Percentiles rank a stretch among this genome's conserved stretches.
phyloP scores from a whole-genome alignment of 768 basidiomycete species.

The Pluteus cervinus region DNA sequence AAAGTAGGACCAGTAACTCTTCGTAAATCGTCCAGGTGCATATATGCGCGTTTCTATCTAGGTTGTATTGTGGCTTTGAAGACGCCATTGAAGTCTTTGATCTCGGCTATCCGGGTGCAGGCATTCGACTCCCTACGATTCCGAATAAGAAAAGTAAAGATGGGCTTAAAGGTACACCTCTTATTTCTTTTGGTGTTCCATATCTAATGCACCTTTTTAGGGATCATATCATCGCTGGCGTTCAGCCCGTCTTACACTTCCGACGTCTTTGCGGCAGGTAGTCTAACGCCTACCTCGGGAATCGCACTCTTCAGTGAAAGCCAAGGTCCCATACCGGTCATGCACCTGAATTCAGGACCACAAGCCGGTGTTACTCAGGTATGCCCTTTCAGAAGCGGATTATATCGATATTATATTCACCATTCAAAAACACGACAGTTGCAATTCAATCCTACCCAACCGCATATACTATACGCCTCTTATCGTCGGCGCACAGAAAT shows the following conservation, averaged over 20 bases:
- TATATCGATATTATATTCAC: not conserved
- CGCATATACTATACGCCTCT: slow-evolving; percentile 72
- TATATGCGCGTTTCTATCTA: slow-evolving; percentile 18
- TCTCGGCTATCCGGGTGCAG: slow-evolving; percentile 64
- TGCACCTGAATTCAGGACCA: slow-evolving; percentile 57
- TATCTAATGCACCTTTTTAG: slow-evolving; percentile 29
- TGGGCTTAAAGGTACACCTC: slow-evolving; percentile 74
- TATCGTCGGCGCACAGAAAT: slow-evolving; percentile 63
- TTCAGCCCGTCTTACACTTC: slow-evolving; percentile 58
- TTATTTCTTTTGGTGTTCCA: slow-evolving; percentile 1
- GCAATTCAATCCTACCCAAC: slow-evolving; percentile 67
- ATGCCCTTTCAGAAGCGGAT: not conserved
- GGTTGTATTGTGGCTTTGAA: slow-evolving; percentile 85
- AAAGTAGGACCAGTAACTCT: slow-evolving; percentile 39
- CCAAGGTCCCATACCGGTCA: slow-evolving; percentile 44
- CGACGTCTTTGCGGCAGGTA: slow-evolving; percentile 69
- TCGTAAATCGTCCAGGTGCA: not conserved
- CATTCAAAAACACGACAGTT: slow-evolving; percentile 34
- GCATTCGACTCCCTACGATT: slow-evolving; percentile 62
- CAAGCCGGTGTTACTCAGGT: slow-evolving; percentile 53
- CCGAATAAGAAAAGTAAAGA: slow-evolving; percentile 74
- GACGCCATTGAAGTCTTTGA: slow-evolving; percentile 86
- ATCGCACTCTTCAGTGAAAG: slow-evolving; percentile 65
- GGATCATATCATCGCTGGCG: slow-evolving; percentile 80
- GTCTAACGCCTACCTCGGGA: slow-evolving; percentile 44